Percentiles rank a stretch among this genome's conserved stretches.
Conservation (phyloP, 164 flowering plant species). For the Kingdonia uniflora region DNA sequence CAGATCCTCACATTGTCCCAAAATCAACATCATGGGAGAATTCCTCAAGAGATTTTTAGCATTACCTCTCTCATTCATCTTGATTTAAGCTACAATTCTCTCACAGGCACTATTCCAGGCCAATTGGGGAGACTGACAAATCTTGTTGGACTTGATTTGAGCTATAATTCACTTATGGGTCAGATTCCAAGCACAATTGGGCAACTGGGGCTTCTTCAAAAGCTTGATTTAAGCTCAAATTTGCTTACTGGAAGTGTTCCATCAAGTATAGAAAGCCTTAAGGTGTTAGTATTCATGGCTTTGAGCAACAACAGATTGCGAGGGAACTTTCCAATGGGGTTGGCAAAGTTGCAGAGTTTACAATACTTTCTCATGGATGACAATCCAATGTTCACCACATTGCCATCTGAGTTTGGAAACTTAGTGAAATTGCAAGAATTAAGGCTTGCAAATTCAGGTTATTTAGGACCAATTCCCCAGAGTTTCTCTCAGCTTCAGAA, state of each 20-base stretch:
- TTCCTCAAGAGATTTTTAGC: conserved; percentile 38
- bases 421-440: conserved; percentile 64
- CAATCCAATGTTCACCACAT: conserved; percentile 53
- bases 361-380: conserved; percentile 81
- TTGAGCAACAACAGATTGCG: conserved; percentile 50
- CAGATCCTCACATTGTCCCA: conserved; percentile 75
- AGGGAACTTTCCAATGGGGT: conserved; percentile 46
- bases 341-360: conserved; percentile 39
- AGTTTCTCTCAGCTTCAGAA: conserved; percentile 42
- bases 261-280: conserved; percentile 36
- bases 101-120: conserved; percentile 45
- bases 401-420: conserved; percentile 46
- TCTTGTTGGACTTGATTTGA: conserved; percentile 65
- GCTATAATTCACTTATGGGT: conserved; percentile 63
- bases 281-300: conserved; percentile 48
- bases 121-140: conserved; percentile 50
- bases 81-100: conserved; percentile 72
- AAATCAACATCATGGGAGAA: conserved; percentile 40
- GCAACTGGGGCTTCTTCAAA: conserved; percentile 54
- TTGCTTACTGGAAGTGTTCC: conserved; percentile 48
- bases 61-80: conserved; percentile 48
- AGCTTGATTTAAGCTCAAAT: conserved; percentile 80
- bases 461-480: conserved; percentile 44
- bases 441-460: conserved; percentile 68
- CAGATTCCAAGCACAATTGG: conserved; percentile 54